Evolutionary conservation across 2,329 filamentous ascomycete genomes (phyloP), one percentile per base, ranked within the genome.

Genomic region (Aphanoascus verrucosus): DNA sequence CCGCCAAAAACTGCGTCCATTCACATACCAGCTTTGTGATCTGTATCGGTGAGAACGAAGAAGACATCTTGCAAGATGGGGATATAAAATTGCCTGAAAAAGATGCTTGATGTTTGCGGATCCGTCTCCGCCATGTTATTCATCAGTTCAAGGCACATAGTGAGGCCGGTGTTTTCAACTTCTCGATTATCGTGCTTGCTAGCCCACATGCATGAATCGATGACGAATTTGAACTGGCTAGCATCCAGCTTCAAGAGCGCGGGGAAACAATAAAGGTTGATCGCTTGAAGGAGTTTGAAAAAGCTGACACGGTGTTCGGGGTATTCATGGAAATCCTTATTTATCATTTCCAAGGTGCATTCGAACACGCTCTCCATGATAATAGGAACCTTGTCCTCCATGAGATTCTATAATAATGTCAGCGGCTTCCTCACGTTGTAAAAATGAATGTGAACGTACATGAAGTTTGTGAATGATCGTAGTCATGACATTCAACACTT

Each of bases 201-300:
- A n/a, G 94, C 93, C 94, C 93, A 98, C 79, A 97, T 89, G 77
- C 94, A 98, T 35, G 91, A 94, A 70, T 98, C 93, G 61, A 98
- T 97, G 63, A 98, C 90, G 66, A 97, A 94, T 74, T 98, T 98
- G 82, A 98, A 98, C 67, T 96, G 93, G 56, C 88, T 83, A 64
- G 88, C 91, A 67, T 98, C 91, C 34, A 98, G 82, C 71, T 94
- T 94, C 60, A 98, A 78, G 19, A 98, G 79, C 0, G 93, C 85
- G 46, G 88, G 88, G 83, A 98, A 98, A 72, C 93, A 98, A 69
- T 94, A 88, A 46, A 97, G 75, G 70, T 98, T 98, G 73, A 98
- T 97, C 12, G 91, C 88, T 61, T 94, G 82, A 37, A 98, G 79
- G 20, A 98, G 81, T 71, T 95, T 96, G 80, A 98, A 98, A 72